Base-by-base conservation (phyloP, 1,284 basidiomycete species). In the Fomitopsis schrenkii region DNA sequence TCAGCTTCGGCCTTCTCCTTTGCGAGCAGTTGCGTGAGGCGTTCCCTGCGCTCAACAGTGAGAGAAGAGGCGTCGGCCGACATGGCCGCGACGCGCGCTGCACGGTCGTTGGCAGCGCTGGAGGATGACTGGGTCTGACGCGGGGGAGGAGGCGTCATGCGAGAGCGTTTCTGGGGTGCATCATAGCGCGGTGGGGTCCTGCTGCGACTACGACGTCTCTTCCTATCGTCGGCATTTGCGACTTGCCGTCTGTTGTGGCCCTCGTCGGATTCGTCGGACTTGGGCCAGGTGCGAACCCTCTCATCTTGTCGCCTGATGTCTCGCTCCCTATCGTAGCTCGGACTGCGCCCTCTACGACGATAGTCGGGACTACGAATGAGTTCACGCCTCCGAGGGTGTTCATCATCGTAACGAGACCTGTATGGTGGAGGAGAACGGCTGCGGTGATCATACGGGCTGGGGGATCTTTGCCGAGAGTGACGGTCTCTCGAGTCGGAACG, bases 31-130 rank as follows among this genome's bases (percentile, higher is more conserved):
- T 75, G 75, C 2, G 83, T 78, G 10, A 93, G 76, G 44, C 88
- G 84, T 65, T 86, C 82, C 64, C 87, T 83, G n/a, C 93, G 84
- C 59, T 93, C 87, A 1, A 72, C 70, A 42, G 82, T 80, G 78
- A 95, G 80, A 17, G 76, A 72, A 30, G 78, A 74, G 1, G 95
- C 95, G 64, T 90, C 85, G 1, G 82, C 74, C 30, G 87, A 78
- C 95, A 98, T 97, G 10, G 93, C 91, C 0, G 93, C 94, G 19
- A 98, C 80, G 36, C 90, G 87, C 26, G 92, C 91, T 2, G 88
- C 88, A 36, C 94, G 90, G 59, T 90, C 87, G 1, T 85, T 82
- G 5, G 71, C 73, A 45, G 64, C 64, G 22, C 69, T 64, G 55
- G 69, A 58, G 60, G 70, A 66, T 57, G 66, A 57, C 60, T 66